Evolutionary conservation across 1,284 basidiomycete genomes (phyloP), one percentile per base, ranked within the genome.

Genomic region (Cutaneotrichosporon sp.): DNA sequence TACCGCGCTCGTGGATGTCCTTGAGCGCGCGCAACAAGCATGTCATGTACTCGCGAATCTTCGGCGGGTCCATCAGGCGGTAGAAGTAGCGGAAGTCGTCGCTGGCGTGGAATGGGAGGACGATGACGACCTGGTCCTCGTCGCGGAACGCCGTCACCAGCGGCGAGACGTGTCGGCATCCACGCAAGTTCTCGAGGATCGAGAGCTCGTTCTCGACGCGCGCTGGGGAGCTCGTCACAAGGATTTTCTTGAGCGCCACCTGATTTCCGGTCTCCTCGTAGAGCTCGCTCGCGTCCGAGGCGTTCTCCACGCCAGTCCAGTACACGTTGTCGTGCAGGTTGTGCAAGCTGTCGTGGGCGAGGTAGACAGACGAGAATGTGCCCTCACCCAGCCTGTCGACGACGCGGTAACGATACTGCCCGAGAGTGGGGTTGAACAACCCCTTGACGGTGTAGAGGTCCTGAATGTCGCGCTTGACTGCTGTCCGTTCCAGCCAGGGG

Each of bases 361-460:
- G 97, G 84, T 98, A 99, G 11, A 99, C 95, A 10, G 94, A 95
- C 0, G 95, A 98, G 80, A 99, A 99, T 2, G 95, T 99, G 25
- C 95, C 86, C 65, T 95, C 97, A 16, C 95, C 95, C 0, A 99
- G 85, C 7, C 94, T 86, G 80, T 98, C 95, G 27, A 98, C 80
- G 25, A 98, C 83, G 62, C 84, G 84, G 83, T 97, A 99, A 67
- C 90, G 57, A 31, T 61, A 63, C 14, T 36, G 53, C 5, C 51
- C 43, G 0, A 65, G 33, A 5, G 20, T 36, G 11, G 55, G 43
- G 54, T 66, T 63, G 34, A 58, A 59, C 20, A 66, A 42, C 2
- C 65, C 65, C 11, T 46, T 56, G 27, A 58, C 61, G 20, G 59
- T 62, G 50, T 80, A 75, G 22, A 86, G 72, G 22, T 80, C 79